phyloP scores from a whole-genome alignment of 2,329 filamentous ascomycete genomes.

The Amesomyces nigricolor region DNA sequence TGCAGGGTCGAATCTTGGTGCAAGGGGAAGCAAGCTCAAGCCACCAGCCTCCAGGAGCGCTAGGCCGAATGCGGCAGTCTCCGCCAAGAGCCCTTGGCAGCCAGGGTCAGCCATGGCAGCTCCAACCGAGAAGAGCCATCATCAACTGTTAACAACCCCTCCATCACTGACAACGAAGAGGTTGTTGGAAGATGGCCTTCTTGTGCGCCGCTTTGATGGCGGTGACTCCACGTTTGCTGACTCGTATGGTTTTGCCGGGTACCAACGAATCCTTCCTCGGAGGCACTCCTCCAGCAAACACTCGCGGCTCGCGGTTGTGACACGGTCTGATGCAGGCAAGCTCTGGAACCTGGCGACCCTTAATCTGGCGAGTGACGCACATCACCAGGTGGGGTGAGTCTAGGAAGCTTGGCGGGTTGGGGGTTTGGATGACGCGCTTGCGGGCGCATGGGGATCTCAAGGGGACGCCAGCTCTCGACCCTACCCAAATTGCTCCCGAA shows the following conservation, averaged over 20 bases:
- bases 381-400: background rate
- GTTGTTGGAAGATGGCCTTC: no score
- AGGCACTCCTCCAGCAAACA: background rate
- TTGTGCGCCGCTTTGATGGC: no score
- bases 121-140: background rate
- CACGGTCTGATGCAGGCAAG: constrained; percentile 6
- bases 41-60: constrained; percentile 12
- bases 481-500: constrained; percentile 17
- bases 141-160: no score
- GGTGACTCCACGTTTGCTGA: no score
- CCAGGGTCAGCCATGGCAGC: background rate
- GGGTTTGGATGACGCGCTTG: background rate
- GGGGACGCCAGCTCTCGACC: constrained; percentile 13
- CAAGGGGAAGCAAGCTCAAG: constrained; percentile 3
- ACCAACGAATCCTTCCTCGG: no score
- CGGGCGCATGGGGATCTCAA: no score
- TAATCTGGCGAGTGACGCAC: constrained; percentile 11
- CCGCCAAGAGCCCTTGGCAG: background rate
- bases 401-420: background rate
- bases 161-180: no score
- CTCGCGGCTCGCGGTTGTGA: background rate
- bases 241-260: no score
- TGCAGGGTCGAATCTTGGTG: constrained; percentile 6
- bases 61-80: constrained; percentile 3
- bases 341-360: constrained; percentile 9